phyloP scores from a whole-genome alignment of 1,139 yeast genomes.

The Pichia inconspicua region DNA sequence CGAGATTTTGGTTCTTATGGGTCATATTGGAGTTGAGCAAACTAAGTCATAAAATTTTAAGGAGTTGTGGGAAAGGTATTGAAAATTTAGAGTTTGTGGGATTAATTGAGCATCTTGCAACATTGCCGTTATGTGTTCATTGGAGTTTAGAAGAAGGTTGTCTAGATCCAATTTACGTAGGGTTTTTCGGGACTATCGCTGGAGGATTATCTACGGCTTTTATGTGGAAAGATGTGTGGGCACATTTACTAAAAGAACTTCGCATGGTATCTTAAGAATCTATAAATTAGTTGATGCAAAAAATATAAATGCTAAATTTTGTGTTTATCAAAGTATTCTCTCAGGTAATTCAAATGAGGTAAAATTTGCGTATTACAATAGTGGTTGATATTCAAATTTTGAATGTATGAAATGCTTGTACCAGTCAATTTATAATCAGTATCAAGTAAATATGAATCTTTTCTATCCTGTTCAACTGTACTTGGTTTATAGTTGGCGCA shows the following conservation, averaged over 20 bases:
- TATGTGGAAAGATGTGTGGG: slow-evolving; percentile 18
- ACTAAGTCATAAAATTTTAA: neutral
- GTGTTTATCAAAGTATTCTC: slow-evolving; percentile 8
- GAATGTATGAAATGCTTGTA: slow-evolving; percentile 22
- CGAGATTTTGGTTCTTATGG: slow-evolving; percentile 52
- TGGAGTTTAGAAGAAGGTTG: slow-evolving; percentile 54
- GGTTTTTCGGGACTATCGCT: slow-evolving; percentile 28
- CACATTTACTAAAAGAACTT: slow-evolving; percentile 9
- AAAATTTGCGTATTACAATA: slow-evolving; percentile 25
- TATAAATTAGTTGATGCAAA: neutral
- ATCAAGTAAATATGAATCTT: slow-evolving; percentile 14
- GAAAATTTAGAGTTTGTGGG: slow-evolving; percentile 10
- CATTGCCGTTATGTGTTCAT: slow-evolving; percentile 49
- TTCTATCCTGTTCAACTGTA: slow-evolving; percentile 7
- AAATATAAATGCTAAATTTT: neutral
- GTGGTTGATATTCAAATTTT: slow-evolving; percentile 19
- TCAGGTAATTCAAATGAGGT: slow-evolving; percentile 29
- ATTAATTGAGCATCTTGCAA: slow-evolving; percentile 30
- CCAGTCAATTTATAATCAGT: slow-evolving; percentile 23
- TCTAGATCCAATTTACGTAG: slow-evolving; percentile 30
- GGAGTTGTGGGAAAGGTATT: slow-evolving; percentile 3
- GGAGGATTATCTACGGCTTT: slow-evolving; percentile 22
- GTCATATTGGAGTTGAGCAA: slow-evolving; percentile 36
- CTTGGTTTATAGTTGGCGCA: slow-evolving; percentile 25
- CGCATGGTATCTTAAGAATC: neutral